phyloP scores from a whole-genome alignment of 352 stramenopile genomes.

The Pythium rhizo-oryzae region DNA sequence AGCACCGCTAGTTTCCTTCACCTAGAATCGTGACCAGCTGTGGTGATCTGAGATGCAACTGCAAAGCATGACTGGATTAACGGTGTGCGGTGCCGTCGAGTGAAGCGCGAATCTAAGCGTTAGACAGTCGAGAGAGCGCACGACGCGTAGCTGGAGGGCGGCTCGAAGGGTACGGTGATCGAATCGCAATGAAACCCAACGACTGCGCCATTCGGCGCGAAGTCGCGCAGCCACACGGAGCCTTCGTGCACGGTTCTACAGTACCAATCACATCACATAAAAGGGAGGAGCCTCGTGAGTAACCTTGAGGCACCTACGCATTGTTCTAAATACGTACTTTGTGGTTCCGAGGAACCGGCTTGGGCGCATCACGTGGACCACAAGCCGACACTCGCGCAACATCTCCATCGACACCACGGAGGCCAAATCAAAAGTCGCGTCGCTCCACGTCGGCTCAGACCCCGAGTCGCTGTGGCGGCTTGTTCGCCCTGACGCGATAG shows the following conservation, averaged over 20 bases:
- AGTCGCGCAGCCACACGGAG: slow-evolving; percentile 3
- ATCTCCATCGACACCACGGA: slow-evolving; percentile 1
- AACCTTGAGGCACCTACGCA: neutral
- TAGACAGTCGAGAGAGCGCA: slow-evolving; percentile 1
- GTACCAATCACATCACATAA: neutral
- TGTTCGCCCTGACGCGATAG: neutral
- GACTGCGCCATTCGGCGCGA: neutral
- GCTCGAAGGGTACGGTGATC: neutral
- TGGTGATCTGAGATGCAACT: neutral
- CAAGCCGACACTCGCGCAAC: slow-evolving; percentile 18
- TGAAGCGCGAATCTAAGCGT: neutral
- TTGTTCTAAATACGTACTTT: slow-evolving; percentile 16
- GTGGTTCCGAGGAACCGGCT: slow-evolving; percentile 20
- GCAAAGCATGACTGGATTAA: neutral
- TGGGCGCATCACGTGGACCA: slow-evolving; percentile 11
- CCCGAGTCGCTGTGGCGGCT: slow-evolving; percentile 5
- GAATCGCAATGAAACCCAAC: neutral
- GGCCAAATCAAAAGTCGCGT: neutral
- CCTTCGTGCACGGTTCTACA: neutral
- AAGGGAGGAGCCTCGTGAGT: neutral
- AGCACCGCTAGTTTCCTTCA: too few relatives aligned
- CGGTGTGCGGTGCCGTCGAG: neutral
- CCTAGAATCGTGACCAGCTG: too few relatives aligned
- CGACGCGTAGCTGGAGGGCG: neutral
- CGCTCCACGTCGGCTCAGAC: slow-evolving; percentile 6